These are phyloP conservation scores for Coemansia sp. DNA, from an alignment of 192 early-diverging fungal genomes.

Conservation along the genomic window DNA sequence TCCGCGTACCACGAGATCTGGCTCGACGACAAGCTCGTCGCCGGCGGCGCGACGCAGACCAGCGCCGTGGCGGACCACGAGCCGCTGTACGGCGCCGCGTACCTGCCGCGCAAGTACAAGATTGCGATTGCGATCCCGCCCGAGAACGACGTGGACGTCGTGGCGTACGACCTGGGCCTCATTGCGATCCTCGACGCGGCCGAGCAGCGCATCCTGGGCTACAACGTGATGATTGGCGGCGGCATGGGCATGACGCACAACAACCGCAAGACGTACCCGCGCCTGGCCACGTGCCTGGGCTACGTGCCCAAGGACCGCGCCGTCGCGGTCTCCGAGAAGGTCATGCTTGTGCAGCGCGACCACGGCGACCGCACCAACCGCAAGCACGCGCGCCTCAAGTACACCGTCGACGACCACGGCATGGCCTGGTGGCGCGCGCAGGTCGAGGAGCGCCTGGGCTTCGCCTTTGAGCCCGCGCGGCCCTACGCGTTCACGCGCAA, in stretches of 20 bases:
- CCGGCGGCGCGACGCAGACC: constrained; percentile 68
- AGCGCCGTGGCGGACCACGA: constrained; percentile 62
- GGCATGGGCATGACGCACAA: constrained; percentile 99
- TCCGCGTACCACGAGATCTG: constrained; percentile 97
- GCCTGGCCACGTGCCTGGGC: constrained; percentile 73
- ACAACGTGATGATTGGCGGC: constrained; percentile 93
- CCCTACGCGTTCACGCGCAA: constrained; percentile 83
- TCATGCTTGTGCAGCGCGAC: constrained; percentile 92
- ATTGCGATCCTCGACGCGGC: constrained; percentile 80
- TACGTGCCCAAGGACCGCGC: constrained; percentile 78
- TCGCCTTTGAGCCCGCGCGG: constrained; percentile 61
- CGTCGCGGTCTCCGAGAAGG: constrained; percentile 81
- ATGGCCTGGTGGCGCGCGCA: constrained; percentile 88
- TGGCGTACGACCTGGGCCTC: constrained; percentile 93
- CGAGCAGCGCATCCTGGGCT: constrained; percentile 75
- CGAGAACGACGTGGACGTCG: constrained; percentile 95
- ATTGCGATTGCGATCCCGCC: constrained; percentile 92
- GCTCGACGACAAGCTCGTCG: constrained; percentile 87
- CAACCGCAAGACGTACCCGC: constrained; percentile 96
- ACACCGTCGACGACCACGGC: constrained; percentile 95
- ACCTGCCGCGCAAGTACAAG: constrained; percentile 97
- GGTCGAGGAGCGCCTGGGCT: constrained; percentile 80
- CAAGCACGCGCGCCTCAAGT: constrained; percentile 98
- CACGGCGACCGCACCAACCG: constrained; percentile 95
- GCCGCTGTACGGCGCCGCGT: constrained; percentile 90